These are phyloP conservation scores for Pythium monospermum DNA, from an alignment of 352 stramenopile species.

Conservation along the genomic window DNA sequence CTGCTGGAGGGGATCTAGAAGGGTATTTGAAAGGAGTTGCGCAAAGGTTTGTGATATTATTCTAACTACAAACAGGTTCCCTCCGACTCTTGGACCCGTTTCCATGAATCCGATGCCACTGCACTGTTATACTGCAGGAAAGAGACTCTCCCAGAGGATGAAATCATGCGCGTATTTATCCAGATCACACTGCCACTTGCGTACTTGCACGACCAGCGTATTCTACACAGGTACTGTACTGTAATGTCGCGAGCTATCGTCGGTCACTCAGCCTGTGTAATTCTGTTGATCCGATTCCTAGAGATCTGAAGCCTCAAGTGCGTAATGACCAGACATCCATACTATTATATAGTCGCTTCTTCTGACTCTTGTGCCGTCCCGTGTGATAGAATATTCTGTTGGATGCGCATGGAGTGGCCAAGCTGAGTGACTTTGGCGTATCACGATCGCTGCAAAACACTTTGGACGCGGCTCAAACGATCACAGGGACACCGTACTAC, in stretches of 20 bases:
- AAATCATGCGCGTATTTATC: constrained; percentile 67
- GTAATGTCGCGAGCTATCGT: constrained; percentile 5
- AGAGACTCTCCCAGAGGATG: constrained; percentile 26
- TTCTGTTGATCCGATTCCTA: constrained; percentile 19
- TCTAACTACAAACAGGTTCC: too few relatives aligned
- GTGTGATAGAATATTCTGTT: constrained; percentile 45
- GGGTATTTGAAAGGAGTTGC: constrained; percentile 24
- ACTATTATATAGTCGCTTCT: too few relatives aligned
- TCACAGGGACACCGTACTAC: constrained; percentile 73
- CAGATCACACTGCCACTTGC: constrained; percentile 51
- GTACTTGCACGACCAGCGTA: constrained; percentile 50
- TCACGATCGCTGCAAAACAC: constrained; percentile 38
- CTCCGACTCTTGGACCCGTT: too few relatives aligned
- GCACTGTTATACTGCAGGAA: constrained; percentile 3
- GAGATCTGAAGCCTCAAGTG: constrained; percentile 59
- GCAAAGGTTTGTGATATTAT: too few relatives aligned
- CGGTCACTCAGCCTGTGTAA: constrained; percentile 7
- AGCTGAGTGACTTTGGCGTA: constrained; percentile 72
- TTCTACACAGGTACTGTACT: constrained; percentile 57
- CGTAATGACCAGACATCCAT: too few relatives aligned
- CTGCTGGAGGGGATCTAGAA: constrained; percentile 55
- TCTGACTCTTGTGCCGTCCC: too few relatives aligned
- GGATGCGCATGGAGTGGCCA: constrained; percentile 49
- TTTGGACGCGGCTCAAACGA: constrained; percentile 42
- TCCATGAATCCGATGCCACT: background rate